Evolutionary conservation across 2,329 filamentous ascomycete species (phyloP).

Genomic region (Colletotrichum falcatum): DNA sequence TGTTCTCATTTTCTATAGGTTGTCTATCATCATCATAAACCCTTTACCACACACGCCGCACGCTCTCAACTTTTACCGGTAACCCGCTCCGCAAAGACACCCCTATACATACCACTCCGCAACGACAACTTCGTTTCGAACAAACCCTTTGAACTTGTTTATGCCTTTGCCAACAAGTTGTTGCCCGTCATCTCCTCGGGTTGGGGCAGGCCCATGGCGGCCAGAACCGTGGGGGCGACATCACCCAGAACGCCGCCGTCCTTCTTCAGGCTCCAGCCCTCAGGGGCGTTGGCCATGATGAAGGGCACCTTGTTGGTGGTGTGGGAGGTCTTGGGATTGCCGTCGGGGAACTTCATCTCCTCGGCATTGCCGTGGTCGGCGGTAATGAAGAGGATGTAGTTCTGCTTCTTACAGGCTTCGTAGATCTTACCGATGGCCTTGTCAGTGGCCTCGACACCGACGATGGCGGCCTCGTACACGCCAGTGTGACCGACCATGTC

Average conservation of each 20-base stretch:
- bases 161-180: conserved; percentile 81
- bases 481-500: conserved; percentile 99
- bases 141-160: neutral
- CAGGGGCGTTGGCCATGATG: conserved; percentile 96
- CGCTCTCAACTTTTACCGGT: conserved; percentile 36
- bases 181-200: conserved; percentile 92
- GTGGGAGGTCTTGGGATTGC: conserved; percentile 97
- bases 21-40: conserved; percentile 35
- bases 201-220: conserved; percentile 89
- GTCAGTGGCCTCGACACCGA: conserved; percentile 88
- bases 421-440: conserved; percentile 93
- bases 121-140: neutral
- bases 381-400: conserved; percentile 95
- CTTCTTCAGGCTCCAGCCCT: conserved; percentile 85
- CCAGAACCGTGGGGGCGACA: conserved; percentile 93
- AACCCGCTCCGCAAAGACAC: conserved; percentile 36
- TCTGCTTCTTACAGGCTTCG: conserved; percentile 92
- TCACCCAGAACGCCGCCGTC: conserved; percentile 90
- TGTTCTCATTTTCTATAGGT: conserved; percentile 40
- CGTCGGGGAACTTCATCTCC: conserved; percentile 97
- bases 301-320: conserved; percentile 98
- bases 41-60: conserved; percentile 31
- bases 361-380: conserved; percentile 98
- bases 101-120: conserved; percentile 33
- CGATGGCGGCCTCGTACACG: conserved; percentile 92